Base-by-base conservation (phyloP, 148 eudicot genomes). In the Amaranthus hypochondriacus region DNA sequence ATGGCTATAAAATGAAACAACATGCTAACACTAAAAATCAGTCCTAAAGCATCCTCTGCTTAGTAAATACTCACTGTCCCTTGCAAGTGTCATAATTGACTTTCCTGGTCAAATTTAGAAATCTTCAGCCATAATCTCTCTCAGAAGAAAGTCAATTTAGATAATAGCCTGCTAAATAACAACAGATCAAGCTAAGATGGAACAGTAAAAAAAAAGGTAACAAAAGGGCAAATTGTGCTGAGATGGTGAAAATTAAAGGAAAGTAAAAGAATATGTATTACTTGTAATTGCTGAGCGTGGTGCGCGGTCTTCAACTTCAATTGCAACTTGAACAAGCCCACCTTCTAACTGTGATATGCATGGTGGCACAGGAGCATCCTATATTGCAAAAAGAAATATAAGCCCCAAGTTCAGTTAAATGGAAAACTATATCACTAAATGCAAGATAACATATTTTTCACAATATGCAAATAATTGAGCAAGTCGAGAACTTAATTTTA, bases 321-420 rank as follows among this genome's bases (percentile, higher is more conserved):
- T 92, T 8, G 98, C 98, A 69, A 94, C 96, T 83, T 94, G 98
- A 72, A 94, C 98, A 80, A 94, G 96, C 52, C 96, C 98, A 70
- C 98, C 97, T 83, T 89, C 98, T 62, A 89, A 80, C 82, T 91
- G 97, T 48, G 96, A 91, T 87, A 94, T 94, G 86, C 98, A 94
- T 46, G 98, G 98, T 53, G 98, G 98, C 62, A 94, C 96, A 56
- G 98, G 97, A 82, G 98, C 97, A 86, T 94, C 98, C 98, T 94
- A 77, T 51, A 77, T 52, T 77, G 18, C 15, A 39, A 13, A 28
- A 49, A 76, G 61, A 61, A 61, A 28, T 60, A 75, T 11, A 78
- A n/a, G 44, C 57, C 61, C 44, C 52, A 63, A 68, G 48, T 54
- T 48, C 48, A 43, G 28, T 14, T 21, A 7, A n/a, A 50, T 9